These are phyloP conservation scores for Pseudogymnoascus sp. DNA, from an alignment of 2,329 filamentous ascomycete genomes.

Conservation along the genomic window DNA sequence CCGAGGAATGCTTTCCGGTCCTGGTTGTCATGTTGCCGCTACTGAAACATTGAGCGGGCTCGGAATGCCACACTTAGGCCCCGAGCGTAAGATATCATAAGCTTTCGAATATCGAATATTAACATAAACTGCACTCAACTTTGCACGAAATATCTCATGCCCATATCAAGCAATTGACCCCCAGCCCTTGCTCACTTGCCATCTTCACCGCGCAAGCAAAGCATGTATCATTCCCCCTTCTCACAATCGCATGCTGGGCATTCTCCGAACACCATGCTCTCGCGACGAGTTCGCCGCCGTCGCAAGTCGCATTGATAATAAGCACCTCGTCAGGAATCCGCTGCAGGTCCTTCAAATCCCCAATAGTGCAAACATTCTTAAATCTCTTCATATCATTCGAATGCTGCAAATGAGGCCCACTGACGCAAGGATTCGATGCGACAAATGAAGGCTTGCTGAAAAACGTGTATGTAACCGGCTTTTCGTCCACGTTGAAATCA, in stretches of 20 bases:
- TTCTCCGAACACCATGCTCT: background rate
- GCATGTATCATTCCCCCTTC: background rate
- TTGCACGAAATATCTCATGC: background rate
- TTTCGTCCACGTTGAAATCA: background rate
- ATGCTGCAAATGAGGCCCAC: background rate
- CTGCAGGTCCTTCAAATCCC: background rate
- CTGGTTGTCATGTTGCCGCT: background rate
- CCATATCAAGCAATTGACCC: background rate
- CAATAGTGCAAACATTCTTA: background rate
- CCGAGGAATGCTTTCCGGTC: background rate
- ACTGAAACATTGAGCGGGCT: background rate
- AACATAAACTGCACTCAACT: background rate
- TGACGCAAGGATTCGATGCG: background rate
- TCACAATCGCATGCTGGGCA: background rate
- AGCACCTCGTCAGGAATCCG: background rate
- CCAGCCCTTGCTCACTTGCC: background rate
- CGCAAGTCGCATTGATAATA: background rate
- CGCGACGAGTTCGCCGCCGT: background rate
- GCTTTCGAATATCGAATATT: background rate
- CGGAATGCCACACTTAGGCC: background rate
- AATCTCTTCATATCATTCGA: background rate
- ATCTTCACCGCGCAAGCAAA: background rate
- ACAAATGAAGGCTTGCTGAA: background rate
- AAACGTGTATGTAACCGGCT: background rate
- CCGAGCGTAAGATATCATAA: background rate